Evolutionary conservation across 1,139 yeast genomes (phyloP).

Genomic region (Hansenula lynferdii): DNA sequence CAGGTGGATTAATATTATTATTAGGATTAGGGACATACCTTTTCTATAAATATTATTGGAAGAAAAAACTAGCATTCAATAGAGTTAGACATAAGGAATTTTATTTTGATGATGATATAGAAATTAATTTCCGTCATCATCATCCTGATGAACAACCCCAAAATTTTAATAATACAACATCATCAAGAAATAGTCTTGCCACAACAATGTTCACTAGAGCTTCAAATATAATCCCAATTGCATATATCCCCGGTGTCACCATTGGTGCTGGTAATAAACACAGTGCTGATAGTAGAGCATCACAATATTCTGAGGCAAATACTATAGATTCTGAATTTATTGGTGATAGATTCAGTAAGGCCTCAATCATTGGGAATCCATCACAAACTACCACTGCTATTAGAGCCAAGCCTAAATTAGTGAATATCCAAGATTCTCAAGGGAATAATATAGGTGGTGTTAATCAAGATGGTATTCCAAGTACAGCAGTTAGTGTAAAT

Average conservation of each 20-base stretch:
- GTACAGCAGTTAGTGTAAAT: constrained; percentile 18
- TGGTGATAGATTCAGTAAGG: constrained; percentile 18
- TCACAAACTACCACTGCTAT: constrained; percentile 57
- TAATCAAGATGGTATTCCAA: constrained; percentile 13
- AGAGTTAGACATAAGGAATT: constrained; percentile 22
- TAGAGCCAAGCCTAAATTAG: constrained; percentile 63
- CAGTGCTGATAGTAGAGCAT: constrained; percentile 6
- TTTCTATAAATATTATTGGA: constrained; percentile 34
- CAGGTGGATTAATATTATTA: constrained; percentile 44
- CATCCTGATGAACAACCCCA: constrained; percentile 23
- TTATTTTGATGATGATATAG: constrained; percentile 28
- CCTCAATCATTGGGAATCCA: constrained; percentile 24
- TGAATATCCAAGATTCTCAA: constrained; percentile 48
- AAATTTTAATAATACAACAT: constrained; percentile 15
- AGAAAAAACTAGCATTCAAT: constrained; percentile 23
- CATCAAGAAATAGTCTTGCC: constrained; percentile 40
- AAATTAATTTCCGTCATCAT: constrained; percentile 20
- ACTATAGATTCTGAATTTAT: constrained; percentile 16
- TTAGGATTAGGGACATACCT: constrained; percentile 32
- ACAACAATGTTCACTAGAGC: constrained; percentile 70
- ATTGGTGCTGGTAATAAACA: constrained; percentile 36
- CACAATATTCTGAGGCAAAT: constrained; percentile 15
- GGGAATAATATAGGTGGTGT: constrained; percentile 29
- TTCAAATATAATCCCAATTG: constrained; percentile 87
- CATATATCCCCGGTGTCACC: constrained; percentile 91